Evolutionary conservation across 108 stramenopile genomes (phyloP).

Genomic region (Schizochytrium sp.): DNA sequence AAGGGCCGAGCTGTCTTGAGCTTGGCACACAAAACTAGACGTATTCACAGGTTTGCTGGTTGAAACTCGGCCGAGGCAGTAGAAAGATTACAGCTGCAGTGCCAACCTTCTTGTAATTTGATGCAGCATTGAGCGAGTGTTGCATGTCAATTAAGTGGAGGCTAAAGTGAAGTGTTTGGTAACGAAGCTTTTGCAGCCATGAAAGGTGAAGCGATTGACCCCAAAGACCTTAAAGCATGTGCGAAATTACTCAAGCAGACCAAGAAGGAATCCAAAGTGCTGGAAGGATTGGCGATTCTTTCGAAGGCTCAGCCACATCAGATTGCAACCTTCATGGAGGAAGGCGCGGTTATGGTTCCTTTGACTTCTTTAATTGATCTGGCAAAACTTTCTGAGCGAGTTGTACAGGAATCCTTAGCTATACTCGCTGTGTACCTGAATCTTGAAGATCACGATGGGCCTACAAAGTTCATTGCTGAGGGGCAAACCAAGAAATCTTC

Average conservation of each 20-base stretch:
- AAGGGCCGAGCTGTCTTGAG: too few relatives aligned
- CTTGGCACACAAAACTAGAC: too few relatives aligned
- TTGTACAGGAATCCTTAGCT: background rate
- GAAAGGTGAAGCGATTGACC: background rate
- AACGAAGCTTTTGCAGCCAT: too few relatives aligned
- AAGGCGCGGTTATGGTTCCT: background rate
- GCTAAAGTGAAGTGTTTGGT: too few relatives aligned
- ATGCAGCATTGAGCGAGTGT: too few relatives aligned
- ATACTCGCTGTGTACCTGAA: background rate
- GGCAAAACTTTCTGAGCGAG: background rate
- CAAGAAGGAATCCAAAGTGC: slow-evolving; percentile 27
- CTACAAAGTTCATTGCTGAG: background rate
- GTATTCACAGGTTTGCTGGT: too few relatives aligned
- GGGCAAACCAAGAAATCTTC: slow-evolving; percentile 44
- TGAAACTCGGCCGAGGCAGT: too few relatives aligned
- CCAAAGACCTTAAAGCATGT: slow-evolving; percentile 51
- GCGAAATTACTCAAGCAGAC: slow-evolving; percentile 54
- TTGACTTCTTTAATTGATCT: background rate
- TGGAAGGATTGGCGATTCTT: slow-evolving; percentile 21
- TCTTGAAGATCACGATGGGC: background rate
- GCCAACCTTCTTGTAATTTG: too few relatives aligned
- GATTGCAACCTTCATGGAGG: background rate
- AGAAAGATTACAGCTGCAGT: too few relatives aligned
- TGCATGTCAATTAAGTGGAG: too few relatives aligned
- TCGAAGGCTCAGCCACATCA: background rate